Evolutionary conservation across 2,329 filamentous ascomycete species (phyloP), one percentile per base, ranked within the genome.

Genomic region (Graphiopsis chlorocephala): DNA sequence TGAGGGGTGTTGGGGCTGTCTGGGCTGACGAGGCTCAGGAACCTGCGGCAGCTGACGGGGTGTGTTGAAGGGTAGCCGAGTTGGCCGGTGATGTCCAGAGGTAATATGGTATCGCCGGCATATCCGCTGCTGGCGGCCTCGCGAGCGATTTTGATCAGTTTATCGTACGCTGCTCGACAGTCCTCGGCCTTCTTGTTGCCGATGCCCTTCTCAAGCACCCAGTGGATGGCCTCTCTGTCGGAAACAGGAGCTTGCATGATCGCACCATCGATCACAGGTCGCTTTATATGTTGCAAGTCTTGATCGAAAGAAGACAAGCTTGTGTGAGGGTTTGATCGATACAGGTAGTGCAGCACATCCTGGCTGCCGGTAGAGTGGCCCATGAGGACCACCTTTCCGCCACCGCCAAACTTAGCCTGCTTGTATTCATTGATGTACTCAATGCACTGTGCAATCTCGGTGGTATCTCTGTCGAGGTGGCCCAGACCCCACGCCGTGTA

Each of bases 161-260:
- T 61, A 53, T 79, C 76, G 61, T 81, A 77, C 0, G 89, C 87
- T 12, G 81, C 72, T 1, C 79, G 76, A 64, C 72, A 38, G 8
- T 84, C 72, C 4, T 79, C 73, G 57, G 66, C 7, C 61, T 60
- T 42, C 70, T 50, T 62, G 48, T 50, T 33, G 23, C 48, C 60
- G 20, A 62, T 55, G 52, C 71, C 66, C 63, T 70, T 63, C 35
- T 72, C 68, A 60, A 86, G 78, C 7, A 84, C 73, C 5, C 79
- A 73, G 3, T 77, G 77, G 14, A 90, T 73, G 0, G 83, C 85
- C 74, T 96, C 89, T 35, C 92, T 83, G 75, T 97, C 92, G 1
- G 87, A 91, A 3, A 93, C 88, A 0, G 91, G 88, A 0, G 89
- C 92, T 76, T 96, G 93, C 64, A 97, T 79, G 56, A 97, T 89